Base-by-base conservation (phyloP, 1,284 basidiomycete genomes). In the Rhodotorula sp. region DNA sequence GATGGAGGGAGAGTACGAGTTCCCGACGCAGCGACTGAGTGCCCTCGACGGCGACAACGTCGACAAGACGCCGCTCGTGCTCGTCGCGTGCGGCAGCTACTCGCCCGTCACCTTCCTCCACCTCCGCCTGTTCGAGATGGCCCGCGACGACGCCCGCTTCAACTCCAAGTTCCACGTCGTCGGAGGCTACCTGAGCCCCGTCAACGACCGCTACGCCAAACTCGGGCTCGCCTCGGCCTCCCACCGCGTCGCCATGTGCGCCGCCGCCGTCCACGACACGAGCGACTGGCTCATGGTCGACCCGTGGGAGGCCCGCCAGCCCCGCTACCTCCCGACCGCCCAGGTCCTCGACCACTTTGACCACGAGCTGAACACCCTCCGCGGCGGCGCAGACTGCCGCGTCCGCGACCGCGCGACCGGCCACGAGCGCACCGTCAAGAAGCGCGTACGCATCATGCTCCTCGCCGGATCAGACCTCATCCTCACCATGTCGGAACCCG, bases 401-500 rank as follows among this genome's bases (percentile, higher is more conserved):
- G 67, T 74, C 14, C 29, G 61, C 31, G 77, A 78, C 65, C 26
- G 48, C 20, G 63, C 62, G 47, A 72, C 69, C 61, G 77, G 76
- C 4, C 62, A 67, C 39, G 31, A 8, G 3, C 58, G 62, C 34
- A 80, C 82, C 47, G 81, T 79, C 68, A 78, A 79, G 76, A 77
- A 82, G 62, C 79, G 79, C 71, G 82, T 84, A 74, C 84, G 86
- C 78, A 87, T 98, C 77, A 95, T 99, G 91, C 88, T 99, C 43
- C 87, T 99, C 65, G 97, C 97, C 4, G 97, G 96, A 51, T 95
- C 92, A 34, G 96, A 99, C 82, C 85, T 99, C 78, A 99, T 99
- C 81, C 90, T 93, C 80, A 97, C 93, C 64, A 98, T 99, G 90
- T 93, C 92, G 77, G 93, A 98, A 83, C 93, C 93, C n/a, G 97